Conservation (phyloP, 2,329 filamentous ascomycete species). For the Fusarium irregulare region DNA sequence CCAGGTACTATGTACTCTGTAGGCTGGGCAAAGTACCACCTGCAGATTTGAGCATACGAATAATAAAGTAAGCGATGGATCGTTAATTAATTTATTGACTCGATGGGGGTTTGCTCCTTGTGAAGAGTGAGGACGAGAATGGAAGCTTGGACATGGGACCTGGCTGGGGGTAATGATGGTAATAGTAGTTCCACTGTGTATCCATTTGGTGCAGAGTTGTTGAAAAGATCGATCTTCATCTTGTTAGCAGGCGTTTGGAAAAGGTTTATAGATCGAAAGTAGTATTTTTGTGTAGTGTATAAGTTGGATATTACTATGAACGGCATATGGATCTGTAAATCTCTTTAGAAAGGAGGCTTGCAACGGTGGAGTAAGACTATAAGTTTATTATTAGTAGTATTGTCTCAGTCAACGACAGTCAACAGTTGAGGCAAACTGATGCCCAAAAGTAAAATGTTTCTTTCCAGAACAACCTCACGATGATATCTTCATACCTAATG, state of each 20-base stretch:
- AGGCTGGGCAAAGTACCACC: background rate
- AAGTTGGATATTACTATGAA: background rate
- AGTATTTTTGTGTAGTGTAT: slow-evolving; percentile 8
- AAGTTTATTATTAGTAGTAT: slow-evolving; percentile 13
- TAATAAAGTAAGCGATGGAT: slow-evolving; percentile 12
- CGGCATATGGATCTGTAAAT: background rate
- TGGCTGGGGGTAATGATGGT: background rate
- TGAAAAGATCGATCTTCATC: slow-evolving; percentile 13
- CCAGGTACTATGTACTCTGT: background rate
- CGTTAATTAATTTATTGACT: background rate
- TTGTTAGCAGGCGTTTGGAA: slow-evolving; percentile 1
- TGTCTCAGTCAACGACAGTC: background rate
- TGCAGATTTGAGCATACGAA: slow-evolving; percentile 14
- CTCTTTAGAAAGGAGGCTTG: slow-evolving; percentile 4
- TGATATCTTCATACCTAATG: background rate
- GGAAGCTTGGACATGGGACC: slow-evolving; percentile 18
- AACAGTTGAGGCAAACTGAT: background rate
- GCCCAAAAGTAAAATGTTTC: background rate
- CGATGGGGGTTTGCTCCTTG: slow-evolving; percentile 5
- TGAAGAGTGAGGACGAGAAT: slow-evolving; percentile 3
- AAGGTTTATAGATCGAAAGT: slow-evolving; percentile 19
- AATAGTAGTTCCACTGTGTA: slow-evolving; percentile 4
- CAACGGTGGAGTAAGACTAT: slow-evolving; percentile 11
- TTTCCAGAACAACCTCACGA: background rate
- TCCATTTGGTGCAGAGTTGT: slow-evolving; percentile 8